Conservation (phyloP, 192 early-diverging fungal genomes). For the Backusella westeae region DNA sequence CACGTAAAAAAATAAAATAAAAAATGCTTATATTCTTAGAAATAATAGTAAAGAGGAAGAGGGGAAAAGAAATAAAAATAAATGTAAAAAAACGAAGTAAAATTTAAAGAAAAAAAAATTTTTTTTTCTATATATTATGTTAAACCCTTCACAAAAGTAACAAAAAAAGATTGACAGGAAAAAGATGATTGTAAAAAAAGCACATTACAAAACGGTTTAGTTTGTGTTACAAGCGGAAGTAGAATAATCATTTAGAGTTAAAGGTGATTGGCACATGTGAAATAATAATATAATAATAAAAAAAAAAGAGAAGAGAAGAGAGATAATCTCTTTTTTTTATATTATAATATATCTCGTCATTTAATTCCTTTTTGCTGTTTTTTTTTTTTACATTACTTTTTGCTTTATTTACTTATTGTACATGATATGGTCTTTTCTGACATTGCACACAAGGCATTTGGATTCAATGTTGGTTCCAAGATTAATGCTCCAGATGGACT, state of each 20-base stretch:
- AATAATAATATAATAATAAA: neutral
- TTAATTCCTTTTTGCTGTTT: neutral
- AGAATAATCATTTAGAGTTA: neutral
- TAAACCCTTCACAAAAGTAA: neutral
- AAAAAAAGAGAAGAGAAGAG: no score
- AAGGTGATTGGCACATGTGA: conserved; percentile 3
- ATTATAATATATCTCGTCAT: neutral
- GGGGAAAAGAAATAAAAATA: neutral
- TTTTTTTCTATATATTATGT: neutral
- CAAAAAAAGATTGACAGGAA: neutral
- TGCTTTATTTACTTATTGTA: neutral
- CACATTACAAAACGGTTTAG: neutral
- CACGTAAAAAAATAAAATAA: neutral
- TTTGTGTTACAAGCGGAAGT: neutral
- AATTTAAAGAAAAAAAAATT: neutral
- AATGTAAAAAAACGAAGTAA: neutral
- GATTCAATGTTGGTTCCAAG: neutral
- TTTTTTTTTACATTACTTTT: neutral
- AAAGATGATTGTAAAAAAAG: neutral
- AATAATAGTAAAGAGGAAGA: neutral
- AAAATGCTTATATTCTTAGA: neutral
- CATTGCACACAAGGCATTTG: conserved; percentile 6
- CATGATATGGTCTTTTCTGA: conserved; percentile 6
- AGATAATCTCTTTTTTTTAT: neutral
- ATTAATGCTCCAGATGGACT: conserved; percentile 10